phyloP scores from a whole-genome alignment of 2,329 filamentous ascomycete species.

The Colletotrichum lentis region DNA sequence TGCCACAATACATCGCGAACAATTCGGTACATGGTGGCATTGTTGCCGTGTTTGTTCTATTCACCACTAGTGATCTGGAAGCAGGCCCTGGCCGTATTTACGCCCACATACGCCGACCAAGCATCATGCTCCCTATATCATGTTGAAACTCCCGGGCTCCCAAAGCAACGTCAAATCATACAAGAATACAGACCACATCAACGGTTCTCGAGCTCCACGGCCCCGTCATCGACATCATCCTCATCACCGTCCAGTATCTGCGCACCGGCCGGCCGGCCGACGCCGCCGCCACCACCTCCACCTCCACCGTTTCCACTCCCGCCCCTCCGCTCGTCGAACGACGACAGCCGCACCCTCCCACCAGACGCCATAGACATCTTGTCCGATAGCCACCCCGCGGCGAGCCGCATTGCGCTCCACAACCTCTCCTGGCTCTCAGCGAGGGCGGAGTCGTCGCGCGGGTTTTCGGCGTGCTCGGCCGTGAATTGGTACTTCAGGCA shows the following conservation, averaged over 20 bases:
- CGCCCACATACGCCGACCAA: slow-evolving; percentile 26
- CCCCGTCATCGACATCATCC: slow-evolving; percentile 50
- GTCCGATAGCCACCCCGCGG: slow-evolving; percentile 67
- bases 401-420: slow-evolving; percentile 65
- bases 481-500: slow-evolving; percentile 98
- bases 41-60: slow-evolving; percentile 1
- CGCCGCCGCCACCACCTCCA: slow-evolving; percentile 39
- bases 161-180: slow-evolving; percentile 1
- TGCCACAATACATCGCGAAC: background rate
- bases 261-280: slow-evolving; percentile 40
- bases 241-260: slow-evolving; percentile 55
- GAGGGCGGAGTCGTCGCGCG: slow-evolving; percentile 65
- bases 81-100: background rate
- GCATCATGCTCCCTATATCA: background rate
- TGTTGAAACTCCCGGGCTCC: slow-evolving; percentile 1
- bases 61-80: background rate
- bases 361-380: slow-evolving; percentile 62
- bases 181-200: slow-evolving; percentile 33
- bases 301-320: slow-evolving; percentile 52
- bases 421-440: slow-evolving; percentile 69
- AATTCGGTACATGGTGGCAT: background rate
- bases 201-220: slow-evolving; percentile 55
- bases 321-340: slow-evolving; percentile 53
- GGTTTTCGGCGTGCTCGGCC: slow-evolving; percentile 84
- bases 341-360: slow-evolving; percentile 64